Base-by-base conservation (phyloP, 1,284 basidiomycete species). In the Exobasidium cylindrosporum region DNA sequence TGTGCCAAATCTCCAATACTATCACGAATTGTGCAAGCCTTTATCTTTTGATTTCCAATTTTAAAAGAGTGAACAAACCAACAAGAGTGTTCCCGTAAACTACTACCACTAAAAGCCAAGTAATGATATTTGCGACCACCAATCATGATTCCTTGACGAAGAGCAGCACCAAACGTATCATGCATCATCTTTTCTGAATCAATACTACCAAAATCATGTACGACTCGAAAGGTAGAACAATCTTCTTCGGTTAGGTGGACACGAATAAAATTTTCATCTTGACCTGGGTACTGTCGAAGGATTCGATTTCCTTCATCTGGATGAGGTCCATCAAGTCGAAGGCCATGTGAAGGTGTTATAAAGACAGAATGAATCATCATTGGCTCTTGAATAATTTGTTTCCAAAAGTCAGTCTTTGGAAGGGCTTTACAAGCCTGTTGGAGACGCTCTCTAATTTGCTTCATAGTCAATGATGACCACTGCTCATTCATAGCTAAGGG, bases 61-160 rank as follows among this genome's bases (percentile, higher is more conserved):
- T 28, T n/a, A 30, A 46, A 23, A 30, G 24, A 49, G 2, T 5
- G 29, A 23, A 57, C 89, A 72, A 88, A 90, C 88, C 89, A 90
- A n/a, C 89, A 87, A 0, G 87, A 84, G 70, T 89, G 88, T 62
- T 87, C 84, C 40, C 86, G 85, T 35, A 91, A 79, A 1, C 88
- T 85, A 2, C 88, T 89, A 26, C 81, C 84, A 0, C 89, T 89
- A 73, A 89, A 91, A 0, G 87, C 89, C 43, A 91, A 81, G 73
- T 90, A 90, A 61, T 88, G 83, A 66, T 89, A 90, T 21, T 77
- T 71, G 45, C 87, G 83, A 1, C 88, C 88, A 28, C 84, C 88
- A n/a, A 91, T 82, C 24, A 83, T 78, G 65, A 91, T 86, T 0
- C 89, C 89, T 73, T 86, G 87, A 14, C 26, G n/a, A 55, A 90